These are phyloP conservation scores for Penicillium chermesinum DNA, from an alignment of 495 filamentous ascomycete species.

Conservation along the genomic window DNA sequence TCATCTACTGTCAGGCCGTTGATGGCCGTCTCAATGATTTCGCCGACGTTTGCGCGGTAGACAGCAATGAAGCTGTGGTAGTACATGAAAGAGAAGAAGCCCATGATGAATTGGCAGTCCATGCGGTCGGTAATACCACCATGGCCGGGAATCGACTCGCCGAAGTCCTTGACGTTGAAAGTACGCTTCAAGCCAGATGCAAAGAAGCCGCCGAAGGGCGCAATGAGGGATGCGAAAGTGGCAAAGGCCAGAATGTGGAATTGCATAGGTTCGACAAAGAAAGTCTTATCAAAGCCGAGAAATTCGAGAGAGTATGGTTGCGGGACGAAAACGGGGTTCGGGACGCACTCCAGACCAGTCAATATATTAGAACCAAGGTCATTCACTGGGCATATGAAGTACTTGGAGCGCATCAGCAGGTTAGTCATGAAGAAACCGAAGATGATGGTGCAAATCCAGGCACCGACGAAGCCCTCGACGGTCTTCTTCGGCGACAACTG, in stretches of 20 bases:
- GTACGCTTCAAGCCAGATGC: constrained; percentile 96
- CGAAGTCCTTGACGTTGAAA: constrained; percentile 99
- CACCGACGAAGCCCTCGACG: constrained; percentile 95
- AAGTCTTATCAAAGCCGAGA: constrained; percentile 54
- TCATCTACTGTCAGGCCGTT: constrained; percentile 77
- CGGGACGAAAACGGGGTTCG: constrained; percentile 88
- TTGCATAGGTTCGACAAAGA: constrained; percentile 82
- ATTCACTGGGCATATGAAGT: constrained; percentile 97
- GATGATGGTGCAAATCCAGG: constrained; percentile 90
- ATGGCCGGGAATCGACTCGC: constrained; percentile 94
- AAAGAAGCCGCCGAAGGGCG: constrained; percentile 98
- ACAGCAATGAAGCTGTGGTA: constrained; percentile 95
- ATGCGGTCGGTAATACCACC: constrained; percentile 98
- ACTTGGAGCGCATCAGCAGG: constrained; percentile 84
- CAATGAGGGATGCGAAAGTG: constrained; percentile 93
- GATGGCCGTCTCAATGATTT: constrained; percentile 83
- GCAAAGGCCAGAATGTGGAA: constrained; percentile 89
- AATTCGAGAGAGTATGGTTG: constrained; percentile 69
- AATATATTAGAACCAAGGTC: constrained; percentile 90
- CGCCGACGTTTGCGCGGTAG: constrained; percentile 73
- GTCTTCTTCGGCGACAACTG: constrained; percentile 99
- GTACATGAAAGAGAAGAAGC: constrained; percentile 96
- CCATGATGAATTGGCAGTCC: constrained; percentile 99
- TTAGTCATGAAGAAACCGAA: constrained; percentile 83
- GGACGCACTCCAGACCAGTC: constrained; percentile 83